These are phyloP conservation scores for Ganoderma multipileum DNA, from an alignment of 1,284 basidiomycete species.

Conservation along the genomic window DNA sequence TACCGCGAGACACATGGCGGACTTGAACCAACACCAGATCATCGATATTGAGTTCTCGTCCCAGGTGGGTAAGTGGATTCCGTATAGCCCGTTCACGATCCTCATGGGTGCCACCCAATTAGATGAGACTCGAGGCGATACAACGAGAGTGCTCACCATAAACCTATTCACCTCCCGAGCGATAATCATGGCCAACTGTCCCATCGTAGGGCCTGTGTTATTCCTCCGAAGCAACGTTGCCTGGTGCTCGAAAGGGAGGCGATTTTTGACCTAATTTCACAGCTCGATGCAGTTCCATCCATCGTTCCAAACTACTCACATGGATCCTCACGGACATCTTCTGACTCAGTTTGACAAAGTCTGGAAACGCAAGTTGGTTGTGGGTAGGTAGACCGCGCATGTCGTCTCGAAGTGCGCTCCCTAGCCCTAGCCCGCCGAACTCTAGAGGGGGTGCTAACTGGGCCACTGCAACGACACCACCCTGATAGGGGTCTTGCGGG, in stretches of 20 bases:
- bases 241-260: neutral
- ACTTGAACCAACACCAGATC: neutral
- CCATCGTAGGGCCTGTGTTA: neutral
- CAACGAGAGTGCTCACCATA: neutral
- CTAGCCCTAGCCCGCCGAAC: neutral
- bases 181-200: neutral
- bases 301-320: neutral
- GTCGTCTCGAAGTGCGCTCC: neutral
- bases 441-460: neutral
- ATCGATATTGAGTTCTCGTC: neutral
- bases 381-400: neutral
- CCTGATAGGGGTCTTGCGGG: neutral
- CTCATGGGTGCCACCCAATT: neutral
- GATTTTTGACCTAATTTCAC: neutral
- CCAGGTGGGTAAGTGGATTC: neutral
- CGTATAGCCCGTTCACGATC: neutral
- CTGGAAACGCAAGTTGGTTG: neutral
- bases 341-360: neutral
- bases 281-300: neutral
- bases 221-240: slow-evolving; percentile 1
- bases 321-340: slow-evolving; percentile 2
- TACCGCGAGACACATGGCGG: slow-evolving; percentile 2
- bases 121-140: neutral
- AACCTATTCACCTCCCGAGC: slow-evolving; percentile 3
- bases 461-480: neutral